Evolutionary conservation across 179 eudicot genomes (phyloP).

Genomic region (Silene coronaria): DNA sequence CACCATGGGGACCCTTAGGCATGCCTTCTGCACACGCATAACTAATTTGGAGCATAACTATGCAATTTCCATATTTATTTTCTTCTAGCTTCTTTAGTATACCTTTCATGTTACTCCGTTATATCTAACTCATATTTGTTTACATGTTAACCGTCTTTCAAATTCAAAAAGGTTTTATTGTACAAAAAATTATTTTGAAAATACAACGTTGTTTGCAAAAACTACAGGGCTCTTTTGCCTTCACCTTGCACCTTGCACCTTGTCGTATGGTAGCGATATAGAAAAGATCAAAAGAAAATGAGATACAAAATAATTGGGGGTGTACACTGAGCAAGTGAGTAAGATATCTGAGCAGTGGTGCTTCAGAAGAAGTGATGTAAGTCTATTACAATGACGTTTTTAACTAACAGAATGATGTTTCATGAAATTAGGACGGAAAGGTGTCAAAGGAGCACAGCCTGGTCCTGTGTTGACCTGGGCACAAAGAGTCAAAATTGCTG

Average conservation of each 20-base stretch:
- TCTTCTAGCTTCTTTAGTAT: not conserved
- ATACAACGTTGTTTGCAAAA: not conserved
- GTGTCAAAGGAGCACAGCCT: constrained; percentile 85
- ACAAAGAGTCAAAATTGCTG: constrained; percentile 89
- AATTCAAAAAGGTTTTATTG: no score
- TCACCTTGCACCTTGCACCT: not conserved
- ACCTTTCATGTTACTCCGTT: not conserved
- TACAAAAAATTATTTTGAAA: not conserved
- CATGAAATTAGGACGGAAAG: constrained; percentile 46
- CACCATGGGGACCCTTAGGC: not conserved
- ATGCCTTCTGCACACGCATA: not conserved
- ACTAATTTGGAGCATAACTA: not conserved
- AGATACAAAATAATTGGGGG: not conserved
- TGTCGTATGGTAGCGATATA: not conserved
- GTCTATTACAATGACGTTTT: not conserved
- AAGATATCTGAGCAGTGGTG: not conserved
- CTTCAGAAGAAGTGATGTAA: not conserved
- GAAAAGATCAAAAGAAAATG: not conserved
- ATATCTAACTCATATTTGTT: not conserved
- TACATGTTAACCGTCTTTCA: not conserved
- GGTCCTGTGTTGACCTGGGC: constrained; percentile 77
- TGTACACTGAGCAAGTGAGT: not conserved
- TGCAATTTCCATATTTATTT: not conserved
- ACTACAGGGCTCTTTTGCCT: not conserved
- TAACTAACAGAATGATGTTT: not conserved